Evolutionary conservation across 2,329 filamentous ascomycete species (phyloP), one percentile per base, ranked within the genome.

Genomic region (Arthrinium phaeospermum): DNA sequence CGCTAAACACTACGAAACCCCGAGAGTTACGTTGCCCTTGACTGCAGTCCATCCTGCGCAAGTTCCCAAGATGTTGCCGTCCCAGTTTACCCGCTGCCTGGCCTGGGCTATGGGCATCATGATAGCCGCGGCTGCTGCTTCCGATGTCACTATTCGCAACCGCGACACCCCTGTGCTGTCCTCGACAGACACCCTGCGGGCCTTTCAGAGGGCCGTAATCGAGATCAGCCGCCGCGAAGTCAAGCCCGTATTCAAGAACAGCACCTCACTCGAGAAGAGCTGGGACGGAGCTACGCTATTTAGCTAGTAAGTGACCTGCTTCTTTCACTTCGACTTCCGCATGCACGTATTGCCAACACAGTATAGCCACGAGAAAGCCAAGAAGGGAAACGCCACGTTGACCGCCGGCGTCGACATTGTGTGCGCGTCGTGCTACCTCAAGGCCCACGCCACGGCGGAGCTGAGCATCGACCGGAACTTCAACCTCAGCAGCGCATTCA

Each of bases 381-480:
- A 75, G 16, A 73, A 77, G 1, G 72, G 72, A 3, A 78, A 77
- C 8, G 70, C 76, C 14, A 71, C 77, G 3, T 74, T 72, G 3
- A 45, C 75, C 16, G 72, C 75, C 7, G 77, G 78, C 3, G 75
- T 87, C n/a, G 80, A 86, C 68, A 82, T 87, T 46, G 80, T 80
- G 14, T 88, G 87, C 76, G 81, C 79, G 4, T 85, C 79, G 5
- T 89, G 88, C 75, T 89, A 89, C 75, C 77, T 89, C 71, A 86
- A 85, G 71, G 87, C 86, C 61, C 77, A 75, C 6, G 86, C 85
- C 14, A 83, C 78, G 13, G 84, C 84, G 1, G 77, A 83, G 27
- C 78, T 89, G 34, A 83, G 78, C 0, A 80, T 87, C 12, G 79
- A 81, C 3, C 80, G 80, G 10, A 76, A 81, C 4, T 85, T 88